Conservation (phyloP, 257 asterid species). For the Nicotiana tomentosiformis region DNA sequence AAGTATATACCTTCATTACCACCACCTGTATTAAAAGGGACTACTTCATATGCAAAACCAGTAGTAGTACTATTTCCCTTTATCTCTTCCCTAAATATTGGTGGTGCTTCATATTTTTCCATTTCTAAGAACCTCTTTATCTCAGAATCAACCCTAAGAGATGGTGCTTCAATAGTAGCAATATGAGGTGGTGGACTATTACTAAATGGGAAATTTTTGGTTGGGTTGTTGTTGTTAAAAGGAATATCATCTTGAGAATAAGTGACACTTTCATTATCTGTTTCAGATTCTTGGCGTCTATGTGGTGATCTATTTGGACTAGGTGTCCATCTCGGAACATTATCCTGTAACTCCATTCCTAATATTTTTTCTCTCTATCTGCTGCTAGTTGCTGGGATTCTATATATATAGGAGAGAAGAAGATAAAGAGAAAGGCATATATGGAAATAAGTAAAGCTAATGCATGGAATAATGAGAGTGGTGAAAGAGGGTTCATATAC, state of each 20-base stretch:
- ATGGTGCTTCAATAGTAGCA: conserved; percentile 12
- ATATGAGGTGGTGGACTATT: neutral
- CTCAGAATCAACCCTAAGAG: conserved; percentile 15
- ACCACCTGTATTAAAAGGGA: neutral
- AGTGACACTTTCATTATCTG: neutral
- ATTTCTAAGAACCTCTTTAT: conserved; percentile 1
- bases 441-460: no score
- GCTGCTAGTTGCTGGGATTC: no score
- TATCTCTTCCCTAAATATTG: neutral
- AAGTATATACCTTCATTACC: conserved; percentile 30
- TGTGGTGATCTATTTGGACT: conserved; percentile 17
- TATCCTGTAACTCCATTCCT: neutral
- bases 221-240: neutral
- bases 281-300: neutral
- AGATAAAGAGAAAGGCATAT: no score
- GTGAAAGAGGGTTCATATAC: no score
- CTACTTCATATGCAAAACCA: neutral
- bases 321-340: conserved; percentile 23
- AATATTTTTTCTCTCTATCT: no score
- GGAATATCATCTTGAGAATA: conserved; percentile 1
- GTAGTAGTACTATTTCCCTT: neutral
- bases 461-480: no score
- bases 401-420: no score
- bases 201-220: conserved; percentile 22
- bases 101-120: neutral